These are phyloP conservation scores for Spergularia azorica DNA, from an alignment of 179 eudicot genomes.

Conservation along the genomic window DNA sequence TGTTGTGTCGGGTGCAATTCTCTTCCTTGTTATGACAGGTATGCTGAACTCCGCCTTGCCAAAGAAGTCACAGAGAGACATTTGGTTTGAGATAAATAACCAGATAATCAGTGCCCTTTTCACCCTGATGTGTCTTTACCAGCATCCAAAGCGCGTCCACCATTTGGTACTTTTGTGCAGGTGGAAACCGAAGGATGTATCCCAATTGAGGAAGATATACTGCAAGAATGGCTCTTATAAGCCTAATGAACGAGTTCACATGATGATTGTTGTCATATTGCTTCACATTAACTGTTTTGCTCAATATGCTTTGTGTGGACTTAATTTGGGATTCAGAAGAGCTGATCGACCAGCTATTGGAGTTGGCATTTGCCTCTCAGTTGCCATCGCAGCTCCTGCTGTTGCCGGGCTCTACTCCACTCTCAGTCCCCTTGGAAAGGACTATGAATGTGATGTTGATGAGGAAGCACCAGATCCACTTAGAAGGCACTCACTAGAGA, in stretches of 20 bases:
- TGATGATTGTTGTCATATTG: slow-evolving; percentile 70
- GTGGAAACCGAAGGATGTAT: slow-evolving; percentile 73
- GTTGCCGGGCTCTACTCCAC: slow-evolving; percentile 71
- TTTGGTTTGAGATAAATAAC: slow-evolving; percentile 87
- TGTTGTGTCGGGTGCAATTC: slow-evolving; percentile 73
- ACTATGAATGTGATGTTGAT: slow-evolving; percentile 50
- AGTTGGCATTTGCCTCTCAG: slow-evolving; percentile 57
- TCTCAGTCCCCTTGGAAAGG: slow-evolving; percentile 84
- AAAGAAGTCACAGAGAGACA: slow-evolving; percentile 61
- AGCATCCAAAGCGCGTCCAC: slow-evolving; percentile 75
- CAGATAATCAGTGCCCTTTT: slow-evolving; percentile 83
- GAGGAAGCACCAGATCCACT: slow-evolving; percentile 37
- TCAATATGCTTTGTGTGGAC: slow-evolving; percentile 83
- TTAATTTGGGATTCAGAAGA: slow-evolving; percentile 73
- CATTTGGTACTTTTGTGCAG: slow-evolving; percentile 72
- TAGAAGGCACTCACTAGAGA: slow-evolving; percentile 43
- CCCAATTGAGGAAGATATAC: slow-evolving; percentile 59
- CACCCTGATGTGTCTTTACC: slow-evolving; percentile 83
- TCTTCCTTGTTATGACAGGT: slow-evolving; percentile 85
- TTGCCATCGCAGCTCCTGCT: slow-evolving; percentile 84
- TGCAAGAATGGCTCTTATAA: slow-evolving; percentile 80
- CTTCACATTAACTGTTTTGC: slow-evolving; percentile 85
- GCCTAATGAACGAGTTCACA: slow-evolving; percentile 79
- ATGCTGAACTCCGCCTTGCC: slow-evolving; percentile 63
- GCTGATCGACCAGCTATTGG: slow-evolving; percentile 70